A percentile compares a stretch with the other conserved stretches of the same genome.
Evolutionary conservation across 1,284 basidiomycete species (phyloP).

Genomic region (Xanthoconium separans): DNA sequence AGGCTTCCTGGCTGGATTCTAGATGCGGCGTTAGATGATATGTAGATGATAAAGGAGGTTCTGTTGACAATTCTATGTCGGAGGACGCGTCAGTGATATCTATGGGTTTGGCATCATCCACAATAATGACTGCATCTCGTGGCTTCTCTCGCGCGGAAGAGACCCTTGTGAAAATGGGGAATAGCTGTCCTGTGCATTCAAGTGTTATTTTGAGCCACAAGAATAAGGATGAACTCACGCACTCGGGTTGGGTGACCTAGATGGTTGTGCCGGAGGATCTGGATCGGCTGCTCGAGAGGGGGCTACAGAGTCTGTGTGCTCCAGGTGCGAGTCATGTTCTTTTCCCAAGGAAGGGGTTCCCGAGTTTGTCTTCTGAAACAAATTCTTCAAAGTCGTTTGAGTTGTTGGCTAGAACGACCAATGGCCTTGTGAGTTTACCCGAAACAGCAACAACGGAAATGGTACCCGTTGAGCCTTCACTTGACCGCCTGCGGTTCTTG

Average conservation of each 20-base stretch:
- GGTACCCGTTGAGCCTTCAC: slow-evolving; percentile 19
- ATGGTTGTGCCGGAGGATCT: not conserved
- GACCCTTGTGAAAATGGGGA: slow-evolving; percentile 25
- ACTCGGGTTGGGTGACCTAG: slow-evolving; percentile 17
- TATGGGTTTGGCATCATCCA: slow-evolving; percentile 16
- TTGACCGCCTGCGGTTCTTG: slow-evolving; percentile 12
- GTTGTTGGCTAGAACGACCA: slow-evolving; percentile 14
- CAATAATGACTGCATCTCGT: not conserved
- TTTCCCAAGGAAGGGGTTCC: not conserved
- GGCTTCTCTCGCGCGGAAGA: slow-evolving; percentile 3
- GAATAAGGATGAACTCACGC: slow-evolving; percentile 6
- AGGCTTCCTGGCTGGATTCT: slow-evolving; percentile 4
- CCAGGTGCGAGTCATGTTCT: not conserved
- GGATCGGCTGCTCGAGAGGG: not conserved
- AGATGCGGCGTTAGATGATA: slow-evolving; percentile 12
- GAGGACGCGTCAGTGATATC: slow-evolving; percentile 20
- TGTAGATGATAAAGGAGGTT: slow-evolving; percentile 8
- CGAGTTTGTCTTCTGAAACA: slow-evolving; percentile 25
- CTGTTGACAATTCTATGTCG: slow-evolving; percentile 16
- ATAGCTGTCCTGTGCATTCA: slow-evolving; percentile 23
- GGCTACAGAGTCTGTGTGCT: not conserved
- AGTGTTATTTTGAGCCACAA: not conserved
- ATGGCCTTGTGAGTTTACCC: slow-evolving; percentile 5
- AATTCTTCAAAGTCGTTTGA: slow-evolving; percentile 27
- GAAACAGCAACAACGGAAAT: not conserved